phyloP scores from a whole-genome alignment of 768 basidiomycete genomes.

The Tricholoma hemisulphureum region DNA sequence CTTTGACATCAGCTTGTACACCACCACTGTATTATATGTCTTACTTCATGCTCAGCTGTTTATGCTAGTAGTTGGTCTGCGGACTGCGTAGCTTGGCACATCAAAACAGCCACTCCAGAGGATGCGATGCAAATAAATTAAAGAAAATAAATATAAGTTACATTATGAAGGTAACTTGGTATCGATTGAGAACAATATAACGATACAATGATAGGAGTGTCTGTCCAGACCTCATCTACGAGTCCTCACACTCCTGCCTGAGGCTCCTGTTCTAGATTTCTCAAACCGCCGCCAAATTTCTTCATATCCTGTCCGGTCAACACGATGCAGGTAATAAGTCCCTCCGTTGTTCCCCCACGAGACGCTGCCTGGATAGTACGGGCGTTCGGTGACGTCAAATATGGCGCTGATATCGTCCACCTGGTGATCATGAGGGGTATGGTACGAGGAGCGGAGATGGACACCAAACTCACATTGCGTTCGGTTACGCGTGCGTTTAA shows the following conservation, averaged over 20 bases:
- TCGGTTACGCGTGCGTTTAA: conserved; percentile 75
- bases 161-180: not conserved
- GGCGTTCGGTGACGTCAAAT: conserved; percentile 68
- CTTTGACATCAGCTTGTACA: conserved; percentile 25
- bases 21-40: too few species aligned
- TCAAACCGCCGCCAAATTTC: conserved; percentile 58
- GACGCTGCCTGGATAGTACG: conserved; percentile 71
- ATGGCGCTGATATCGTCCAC: conserved; percentile 80
- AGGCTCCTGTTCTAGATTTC: conserved; percentile 35
- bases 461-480: conserved; percentile 59
- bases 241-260: conserved; percentile 28
- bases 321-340: conserved; percentile 71
- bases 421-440: conserved; percentile 29
- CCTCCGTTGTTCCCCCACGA: conserved; percentile 79
- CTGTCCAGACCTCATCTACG: conserved; percentile 23
- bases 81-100: too few species aligned
- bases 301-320: conserved; percentile 71
- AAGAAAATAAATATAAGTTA: too few species aligned
- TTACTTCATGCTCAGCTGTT: too few species aligned
- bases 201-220: too few species aligned
- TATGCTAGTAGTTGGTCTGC: too few species aligned
- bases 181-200: not conserved
- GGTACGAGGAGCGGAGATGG: not conserved
- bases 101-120: too few species aligned
- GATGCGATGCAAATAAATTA: too few species aligned